phyloP scores from a whole-genome alignment of 2,329 filamentous ascomycete genomes.

The Thelonectria blattea region DNA sequence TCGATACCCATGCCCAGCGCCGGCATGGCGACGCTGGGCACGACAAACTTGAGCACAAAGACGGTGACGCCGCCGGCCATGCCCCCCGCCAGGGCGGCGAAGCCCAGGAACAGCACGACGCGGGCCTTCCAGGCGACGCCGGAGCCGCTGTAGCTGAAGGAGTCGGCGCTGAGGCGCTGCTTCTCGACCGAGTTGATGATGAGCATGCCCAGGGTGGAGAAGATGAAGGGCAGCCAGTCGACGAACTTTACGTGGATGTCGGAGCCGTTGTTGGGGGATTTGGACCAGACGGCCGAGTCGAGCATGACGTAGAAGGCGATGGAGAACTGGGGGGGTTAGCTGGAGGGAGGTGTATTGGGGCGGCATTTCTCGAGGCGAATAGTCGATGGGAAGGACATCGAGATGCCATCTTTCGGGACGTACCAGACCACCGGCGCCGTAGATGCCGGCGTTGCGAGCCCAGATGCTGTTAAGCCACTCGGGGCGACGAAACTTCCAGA shows the following conservation, averaged over 20 bases:
- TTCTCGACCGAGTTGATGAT: slow-evolving; percentile 76
- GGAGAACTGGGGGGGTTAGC: slow-evolving; percentile 56
- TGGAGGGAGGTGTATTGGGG: too few species aligned
- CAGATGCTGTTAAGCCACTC: slow-evolving; percentile 71
- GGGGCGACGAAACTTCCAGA: slow-evolving; percentile 71
- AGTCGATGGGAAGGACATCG: too few species aligned
- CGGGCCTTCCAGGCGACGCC: slow-evolving; percentile 73
- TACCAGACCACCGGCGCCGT: slow-evolving; percentile 67
- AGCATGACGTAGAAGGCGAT: slow-evolving; percentile 73
- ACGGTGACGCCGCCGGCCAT: slow-evolving; percentile 74
- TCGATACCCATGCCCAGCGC: slow-evolving; percentile 69
- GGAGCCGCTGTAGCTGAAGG: slow-evolving; percentile 65
- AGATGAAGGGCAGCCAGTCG: slow-evolving; percentile 74
- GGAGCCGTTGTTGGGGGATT: slow-evolving; percentile 64
- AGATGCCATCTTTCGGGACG: slow-evolving; percentile 38
- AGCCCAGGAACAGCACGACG: slow-evolving; percentile 71
- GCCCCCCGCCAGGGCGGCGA: slow-evolving; percentile 68
- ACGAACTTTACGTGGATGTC: slow-evolving; percentile 68
- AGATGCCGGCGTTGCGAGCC: slow-evolving; percentile 69
- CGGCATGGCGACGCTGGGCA: slow-evolving; percentile 62
- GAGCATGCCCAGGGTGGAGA: slow-evolving; percentile 70
- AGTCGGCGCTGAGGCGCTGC: slow-evolving; percentile 67
- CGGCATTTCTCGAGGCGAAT: too few species aligned
- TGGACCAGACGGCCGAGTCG: slow-evolving; percentile 71
- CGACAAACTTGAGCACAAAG: slow-evolving; percentile 69